A percentile compares a stretch with the other conserved stretches of the same genome.
Conservation (phyloP, 441 rosid genomes). For the Raphanus hybrid region DNA sequence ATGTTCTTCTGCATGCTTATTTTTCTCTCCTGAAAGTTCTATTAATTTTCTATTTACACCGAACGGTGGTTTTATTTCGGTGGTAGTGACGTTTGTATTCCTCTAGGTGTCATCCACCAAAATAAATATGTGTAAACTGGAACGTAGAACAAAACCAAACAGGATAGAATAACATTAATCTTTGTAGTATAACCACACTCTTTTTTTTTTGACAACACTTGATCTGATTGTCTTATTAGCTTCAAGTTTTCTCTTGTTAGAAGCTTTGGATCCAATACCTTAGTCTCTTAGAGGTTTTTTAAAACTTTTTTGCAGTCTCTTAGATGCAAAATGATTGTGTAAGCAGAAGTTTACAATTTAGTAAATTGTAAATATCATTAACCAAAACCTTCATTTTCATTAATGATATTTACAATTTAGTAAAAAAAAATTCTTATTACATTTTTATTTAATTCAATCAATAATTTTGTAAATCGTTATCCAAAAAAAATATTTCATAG, state of each 20-base stretch:
- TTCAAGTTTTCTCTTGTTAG: background rate
- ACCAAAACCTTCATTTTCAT: no score
- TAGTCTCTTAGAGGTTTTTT: background rate
- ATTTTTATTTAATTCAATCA: background rate
- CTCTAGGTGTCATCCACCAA: background rate
- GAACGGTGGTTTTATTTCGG: constrained; percentile 5
- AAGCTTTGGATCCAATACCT: background rate
- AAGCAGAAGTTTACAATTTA: no score
- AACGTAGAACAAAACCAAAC: background rate
- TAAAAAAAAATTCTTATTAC: no score
- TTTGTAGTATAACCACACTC: background rate
- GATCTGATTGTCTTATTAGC: background rate
- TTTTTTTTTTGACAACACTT: no score
- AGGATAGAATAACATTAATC: background rate
- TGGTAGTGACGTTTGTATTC: background rate
- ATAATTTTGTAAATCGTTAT: no score
- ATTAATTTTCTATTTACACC: constrained; percentile 7
- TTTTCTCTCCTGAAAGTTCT: constrained; percentile 25
- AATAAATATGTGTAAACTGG: background rate
- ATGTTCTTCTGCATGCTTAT: constrained; percentile 36
- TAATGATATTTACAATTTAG: no score
- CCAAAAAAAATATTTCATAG: no score
- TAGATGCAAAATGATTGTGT: no score
- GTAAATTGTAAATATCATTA: no score
- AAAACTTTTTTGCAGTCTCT: background rate